phyloP scores from a whole-genome alignment of 345 rosid species.

The Hevea brasiliensis region DNA sequence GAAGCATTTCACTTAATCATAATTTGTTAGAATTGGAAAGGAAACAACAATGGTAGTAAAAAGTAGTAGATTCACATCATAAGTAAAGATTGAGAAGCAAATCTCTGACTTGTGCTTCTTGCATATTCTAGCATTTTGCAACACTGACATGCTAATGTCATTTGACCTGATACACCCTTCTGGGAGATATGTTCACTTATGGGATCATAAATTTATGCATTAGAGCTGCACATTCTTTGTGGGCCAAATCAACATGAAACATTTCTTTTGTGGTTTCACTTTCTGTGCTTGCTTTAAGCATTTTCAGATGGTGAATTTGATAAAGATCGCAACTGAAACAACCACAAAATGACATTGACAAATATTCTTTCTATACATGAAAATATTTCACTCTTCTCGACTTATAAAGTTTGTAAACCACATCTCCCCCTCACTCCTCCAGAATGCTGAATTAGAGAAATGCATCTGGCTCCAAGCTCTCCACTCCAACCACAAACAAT shows the following conservation, averaged over 20 bases:
- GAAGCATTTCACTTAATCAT: too few relatives aligned
- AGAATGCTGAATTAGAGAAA: neutral
- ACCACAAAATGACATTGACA: neutral
- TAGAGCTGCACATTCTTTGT: neutral
- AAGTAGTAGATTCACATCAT: too few relatives aligned
- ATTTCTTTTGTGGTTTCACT: neutral
- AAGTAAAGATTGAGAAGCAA: neutral
- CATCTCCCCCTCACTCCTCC: neutral
- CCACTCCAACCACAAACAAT: constrained; percentile 15
- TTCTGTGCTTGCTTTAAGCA: neutral
- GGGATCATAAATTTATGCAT: neutral
- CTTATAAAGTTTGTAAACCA: neutral
- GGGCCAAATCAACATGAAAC: neutral
- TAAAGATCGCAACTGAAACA: neutral
- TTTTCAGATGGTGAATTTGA: neutral
- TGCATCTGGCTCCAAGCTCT: constrained; percentile 3
- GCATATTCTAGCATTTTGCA: too few relatives aligned
- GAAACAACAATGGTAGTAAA: too few relatives aligned
- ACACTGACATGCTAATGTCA: too few relatives aligned
- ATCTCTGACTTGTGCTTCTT: neutral
- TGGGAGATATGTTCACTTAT: too few relatives aligned
- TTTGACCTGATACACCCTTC: too few relatives aligned
- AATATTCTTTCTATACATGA: constrained; percentile 14
- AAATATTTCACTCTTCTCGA: neutral
- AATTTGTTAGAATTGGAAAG: too few relatives aligned